Evolutionary conservation across 306 rosid species (phyloP), one percentile per base, ranked within the genome.

Genomic region (Inga leiocalycina): DNA sequence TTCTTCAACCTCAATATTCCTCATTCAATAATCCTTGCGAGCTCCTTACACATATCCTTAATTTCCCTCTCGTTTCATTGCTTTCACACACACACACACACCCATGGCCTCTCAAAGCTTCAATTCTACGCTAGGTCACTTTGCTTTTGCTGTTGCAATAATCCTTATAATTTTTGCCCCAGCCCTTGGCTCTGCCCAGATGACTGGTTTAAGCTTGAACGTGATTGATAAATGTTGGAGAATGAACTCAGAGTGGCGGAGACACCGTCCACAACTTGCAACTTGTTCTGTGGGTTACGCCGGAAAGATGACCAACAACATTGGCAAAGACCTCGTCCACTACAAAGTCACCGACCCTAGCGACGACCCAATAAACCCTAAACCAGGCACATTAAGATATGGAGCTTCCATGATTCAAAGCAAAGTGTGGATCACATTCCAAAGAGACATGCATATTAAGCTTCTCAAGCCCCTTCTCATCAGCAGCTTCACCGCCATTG

Each of bases 401-500:
- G 86, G 86, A 75, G 72, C 87, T 51, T 84, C 79, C 5, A 52
- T 74, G n/a, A 78, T 87, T 70, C 84, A 81, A 79, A 56, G 34
- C 43, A 87, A 79, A 84, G 88, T 87, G 0, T 87, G 82, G 86
- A 87, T 87, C 51, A 82, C 77, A 62, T 87, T 87, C 32, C 24
- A 82, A 76, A 82, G 46, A 39, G 76, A 82, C 45, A 87, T 84
- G 85, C 20, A 64, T 8, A 87, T 85, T 71, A 71, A 8, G 34
- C 83, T 87, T 1, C 41, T 2, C 4, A 87, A 32, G 67, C 78
- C 83, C 24, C 80, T 84, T 65, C 86, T 87, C 30, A 65, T 87
- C 20, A 87, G 88, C 56, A 87, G 86, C 57, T 87, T 87, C 80
- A 87, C 90, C 20, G 27, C 84, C 48, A 84, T 87, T 9, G 86